Base-by-base conservation (phyloP, 257 asterid genomes). In the Schizonepeta tenuifolia region DNA sequence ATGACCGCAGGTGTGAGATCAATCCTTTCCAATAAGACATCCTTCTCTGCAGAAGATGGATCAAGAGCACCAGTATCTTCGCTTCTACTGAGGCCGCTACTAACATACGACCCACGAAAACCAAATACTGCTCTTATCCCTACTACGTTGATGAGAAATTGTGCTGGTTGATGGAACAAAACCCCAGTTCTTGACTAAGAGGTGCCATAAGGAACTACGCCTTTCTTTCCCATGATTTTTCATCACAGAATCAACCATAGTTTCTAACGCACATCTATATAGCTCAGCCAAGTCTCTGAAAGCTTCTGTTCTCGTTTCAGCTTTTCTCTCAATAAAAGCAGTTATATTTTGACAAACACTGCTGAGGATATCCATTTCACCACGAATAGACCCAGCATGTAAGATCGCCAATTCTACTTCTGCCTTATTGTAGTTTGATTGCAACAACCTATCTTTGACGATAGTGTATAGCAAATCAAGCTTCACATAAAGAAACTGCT, bases 131-230 rank as follows among this genome's bases (percentile, higher is more conserved):
- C 31, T 40, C 24, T 11, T 22, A 36, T 74, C 50, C 22, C 49
- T 56, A 20, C 26, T 20, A 12, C 11, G 40, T 28, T 40, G 57
- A 7, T 36, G 67, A 80, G 53, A 17, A 28, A 33, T 12, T 14
- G 40, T 28, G 35, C 21, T 14, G 61, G 26, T 58, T 40, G 77
- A 26, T 53, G 78, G 60, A 62, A 55, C 15, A 44, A 11, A n/a
- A 15, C 56, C 65, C 81, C 80, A 75, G 14, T 56, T 43, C 17
- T 7, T 35, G 40, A 35, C 56, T 35, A 62, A 21, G n/a, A 78
- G 76, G 24, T 15, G 46, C 74, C 71, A 70, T 65, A 80, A 26
- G 46, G 69, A 78, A 26, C 54, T 72, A 1, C 65, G n/a, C 15
- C 69, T 57, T 8, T 31, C 62, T 18, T 20, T 54, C 21, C 18